Evolutionary conservation across 768 basidiomycete genomes (phyloP), one percentile per base, ranked within the genome.

Genomic region (Suillus variegatus): DNA sequence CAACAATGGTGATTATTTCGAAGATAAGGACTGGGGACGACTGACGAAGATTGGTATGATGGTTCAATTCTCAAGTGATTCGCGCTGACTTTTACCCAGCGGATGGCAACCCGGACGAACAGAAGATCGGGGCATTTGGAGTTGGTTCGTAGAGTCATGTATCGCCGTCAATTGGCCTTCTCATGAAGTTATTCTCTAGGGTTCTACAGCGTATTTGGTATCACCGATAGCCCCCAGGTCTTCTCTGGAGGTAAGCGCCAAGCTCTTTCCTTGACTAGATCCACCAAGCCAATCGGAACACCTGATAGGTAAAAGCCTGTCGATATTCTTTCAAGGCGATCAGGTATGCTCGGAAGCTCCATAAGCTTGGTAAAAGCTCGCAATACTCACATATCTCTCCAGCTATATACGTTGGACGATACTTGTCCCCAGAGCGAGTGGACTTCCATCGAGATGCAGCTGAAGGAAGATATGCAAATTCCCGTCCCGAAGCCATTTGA

Each of bases 61-160:
- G 8, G 43, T 40, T 20, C 64, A 3, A 25, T 55, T 32, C 2
- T 40, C 46, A 60, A 40, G 22, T 28, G 3, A 18, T 54, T 41
- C 4, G 10, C 35, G 22, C n/a, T 43, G 9, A 68, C 14, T 44
- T 18, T 22, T 22, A 61, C 32, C 65, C 71, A 71, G 85, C 85
- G n/a, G 81, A 82, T 36, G 85, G 85, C 4, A 85, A 86, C 66
- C 84, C 84, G 1, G 82, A 86, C 65, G 83, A 84, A 67, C 74
- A 78, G 60, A 83, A 82, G 75, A 84, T 86, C 58, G 85, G 85
- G 32, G 83, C 82, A 36, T 80, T 80, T 58, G 79, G 78, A 47
- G 77, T 78, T 47, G 75, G 72, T 72, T 55, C 22, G 67, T 66
- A 43, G n/a, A 64, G 25, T 10, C 6, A 9, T 13, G 7, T 54